Percentiles rank a stretch among this genome's conserved stretches.
These are phyloP conservation scores for Secale cereale DNA, from an alignment of 176 grass and related monocot species.

Conservation along the genomic window DNA sequence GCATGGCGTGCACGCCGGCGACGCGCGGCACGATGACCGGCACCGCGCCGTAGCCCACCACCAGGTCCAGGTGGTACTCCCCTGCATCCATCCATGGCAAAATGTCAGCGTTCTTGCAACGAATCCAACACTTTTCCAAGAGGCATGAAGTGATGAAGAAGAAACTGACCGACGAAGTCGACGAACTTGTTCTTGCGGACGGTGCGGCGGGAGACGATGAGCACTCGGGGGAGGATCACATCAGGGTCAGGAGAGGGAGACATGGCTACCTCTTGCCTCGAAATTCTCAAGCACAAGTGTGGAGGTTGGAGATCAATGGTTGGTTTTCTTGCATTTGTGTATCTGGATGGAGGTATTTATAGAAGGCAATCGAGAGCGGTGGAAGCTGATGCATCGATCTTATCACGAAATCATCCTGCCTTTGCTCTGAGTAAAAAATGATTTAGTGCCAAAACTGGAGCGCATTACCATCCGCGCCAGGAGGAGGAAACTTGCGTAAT, in stretches of 20 bases:
- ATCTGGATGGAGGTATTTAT: slow-evolving; percentile 17
- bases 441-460: too few relatives aligned
- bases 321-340: not conserved
- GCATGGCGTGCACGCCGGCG: slow-evolving; percentile 59
- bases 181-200: slow-evolving; percentile 97
- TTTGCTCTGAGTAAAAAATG: too few relatives aligned
- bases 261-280: not conserved
- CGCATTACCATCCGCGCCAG: not conserved
- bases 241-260: slow-evolving; percentile 35
- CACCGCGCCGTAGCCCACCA: slow-evolving; percentile 68
- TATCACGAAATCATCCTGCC: slow-evolving; percentile 10
- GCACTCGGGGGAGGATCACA: slow-evolving; percentile 76
- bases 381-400: slow-evolving; percentile 3
- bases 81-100: slow-evolving; percentile 27
- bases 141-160: too few relatives aligned
- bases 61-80: slow-evolving; percentile 91
- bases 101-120: too few relatives aligned
- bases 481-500: not conserved
- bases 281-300: not conserved
- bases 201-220: slow-evolving; percentile 86
- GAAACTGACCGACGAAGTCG: slow-evolving; percentile 71
- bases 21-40: slow-evolving; percentile 92
- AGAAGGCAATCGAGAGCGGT: not conserved
- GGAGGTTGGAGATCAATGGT: not conserved
- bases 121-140: not conserved